A percentile compares a stretch with the other conserved stretches of the same genome.
Conservation (phyloP, 148 eudicot species). For the Camellia granthamiana region DNA sequence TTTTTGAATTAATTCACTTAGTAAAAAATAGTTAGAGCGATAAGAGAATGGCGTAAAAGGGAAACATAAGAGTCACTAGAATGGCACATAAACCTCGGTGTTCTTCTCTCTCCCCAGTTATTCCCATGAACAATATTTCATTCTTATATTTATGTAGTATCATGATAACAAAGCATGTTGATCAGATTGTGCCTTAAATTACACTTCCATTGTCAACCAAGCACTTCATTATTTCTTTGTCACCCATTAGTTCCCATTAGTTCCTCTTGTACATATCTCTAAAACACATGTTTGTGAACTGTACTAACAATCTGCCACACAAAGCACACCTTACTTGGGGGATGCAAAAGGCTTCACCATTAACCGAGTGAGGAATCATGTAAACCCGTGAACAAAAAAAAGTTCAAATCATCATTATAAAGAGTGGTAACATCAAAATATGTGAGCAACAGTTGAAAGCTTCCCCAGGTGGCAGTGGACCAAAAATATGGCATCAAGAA, state of each 20-base stretch:
- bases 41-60: background rate
- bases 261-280: background rate
- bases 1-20: background rate
- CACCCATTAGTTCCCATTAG: background rate
- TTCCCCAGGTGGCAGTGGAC: background rate
- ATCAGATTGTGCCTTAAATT: background rate
- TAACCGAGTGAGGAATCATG: background rate
- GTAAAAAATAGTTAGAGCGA: background rate
- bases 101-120: background rate
- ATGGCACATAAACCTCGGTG: background rate
- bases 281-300: background rate
- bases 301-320: background rate
- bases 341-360: background rate
- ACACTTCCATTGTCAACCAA: background rate
- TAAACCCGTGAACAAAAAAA: background rate
- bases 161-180: background rate
- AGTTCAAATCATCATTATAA: background rate
- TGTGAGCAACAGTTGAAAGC: background rate
- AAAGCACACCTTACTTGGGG: background rate
- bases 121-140: background rate
- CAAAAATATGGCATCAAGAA: slow-evolving; percentile 3
- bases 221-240: background rate
- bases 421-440: background rate
- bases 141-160: background rate
- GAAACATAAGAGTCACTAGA: background rate